Evolutionary conservation across 345 rosid genomes (phyloP).

Genomic region (Gossypium mustelinum): DNA sequence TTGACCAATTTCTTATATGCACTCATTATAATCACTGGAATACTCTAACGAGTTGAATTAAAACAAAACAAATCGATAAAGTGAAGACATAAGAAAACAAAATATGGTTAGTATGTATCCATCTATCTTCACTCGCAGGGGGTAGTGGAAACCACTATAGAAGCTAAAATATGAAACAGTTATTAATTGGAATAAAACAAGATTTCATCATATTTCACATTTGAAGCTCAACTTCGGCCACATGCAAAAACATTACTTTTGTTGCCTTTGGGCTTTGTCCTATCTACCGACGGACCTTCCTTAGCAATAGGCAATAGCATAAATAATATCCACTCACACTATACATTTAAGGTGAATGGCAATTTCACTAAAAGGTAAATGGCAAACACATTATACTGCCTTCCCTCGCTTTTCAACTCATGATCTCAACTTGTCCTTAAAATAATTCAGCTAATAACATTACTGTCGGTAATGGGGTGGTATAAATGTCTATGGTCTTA

Average conservation of each 20-base stretch:
- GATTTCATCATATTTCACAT: not conserved
- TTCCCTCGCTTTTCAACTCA: slow-evolving; percentile 19
- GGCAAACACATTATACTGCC: slow-evolving; percentile 31
- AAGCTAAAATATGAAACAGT: not conserved
- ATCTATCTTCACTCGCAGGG: too few relatives aligned
- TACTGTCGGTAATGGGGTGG: slow-evolving; percentile 23
- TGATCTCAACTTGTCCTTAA: slow-evolving; percentile 5
- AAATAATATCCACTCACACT: too few relatives aligned
- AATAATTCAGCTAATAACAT: not conserved
- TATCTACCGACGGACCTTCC: too few relatives aligned
- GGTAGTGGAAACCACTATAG: too few relatives aligned
- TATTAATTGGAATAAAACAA: not conserved
- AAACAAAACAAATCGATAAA: too few relatives aligned
- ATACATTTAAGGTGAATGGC: not conserved
- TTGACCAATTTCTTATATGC: too few relatives aligned
- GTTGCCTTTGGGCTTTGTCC: not conserved
- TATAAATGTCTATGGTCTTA: slow-evolving; percentile 6
- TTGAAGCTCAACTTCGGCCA: too few relatives aligned
- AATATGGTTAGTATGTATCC: too few relatives aligned
- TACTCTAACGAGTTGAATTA: too few relatives aligned
- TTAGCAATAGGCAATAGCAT: not conserved
- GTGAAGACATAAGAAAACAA: too few relatives aligned
- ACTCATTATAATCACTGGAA: too few relatives aligned
- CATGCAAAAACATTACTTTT: not conserved
- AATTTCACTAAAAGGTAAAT: slow-evolving; percentile 4